Evolutionary conservation across 805 yeast genomes (phyloP), one percentile per base, ranked within the genome.

Genomic region (Candida hispaniensis): DNA sequence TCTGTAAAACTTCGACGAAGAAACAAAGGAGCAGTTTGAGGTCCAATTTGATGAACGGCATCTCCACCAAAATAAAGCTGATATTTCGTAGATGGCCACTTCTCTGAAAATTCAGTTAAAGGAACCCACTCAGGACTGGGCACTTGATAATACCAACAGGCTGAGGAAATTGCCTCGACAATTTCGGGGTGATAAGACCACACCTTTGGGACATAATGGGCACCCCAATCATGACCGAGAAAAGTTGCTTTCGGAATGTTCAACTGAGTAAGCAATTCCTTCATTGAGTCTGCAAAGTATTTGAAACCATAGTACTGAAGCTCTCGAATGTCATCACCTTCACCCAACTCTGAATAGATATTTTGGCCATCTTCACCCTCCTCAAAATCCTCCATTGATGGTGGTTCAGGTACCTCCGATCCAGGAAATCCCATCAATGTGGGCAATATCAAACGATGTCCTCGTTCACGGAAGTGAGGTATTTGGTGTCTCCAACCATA

Each of bases 401-500:
- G 39, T 14, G 39, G 39, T 6, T 34, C 39, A 8, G 39, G 39
- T 10, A 34, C 35, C 16, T 34, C 39, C 2, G 39, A 34, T 35
- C 39, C 35, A 3, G 39, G 39, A 17, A 34, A 34, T 2, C 39
- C 39, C 39, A 34, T 17, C 25, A 34, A 25, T 14, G 39, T 34
- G 24, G 39, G 35, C 18, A 29, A 11, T 10, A 34, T 34, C 25
- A 34, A 3, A 18, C 39, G n/a, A 17, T 34, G 35, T 12, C 39
- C 39, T 4, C 33, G 39, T 19, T 34, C 29, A n/a, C 39, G 33
- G 17, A 34, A 29, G n/a, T 20, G 26, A 14, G 33, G 39, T 8
- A 34, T 29, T 25, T 34, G 39, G 16, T 34, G 39, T 9, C 39
- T 17, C 33, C 35, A 34, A 14, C 39, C 39, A 25, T 34, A 34